Evolutionary conservation across 2,329 filamentous ascomycete genomes (phyloP), one percentile per base, ranked within the genome.

Genomic region (Fusarium pseudograminearum): DNA sequence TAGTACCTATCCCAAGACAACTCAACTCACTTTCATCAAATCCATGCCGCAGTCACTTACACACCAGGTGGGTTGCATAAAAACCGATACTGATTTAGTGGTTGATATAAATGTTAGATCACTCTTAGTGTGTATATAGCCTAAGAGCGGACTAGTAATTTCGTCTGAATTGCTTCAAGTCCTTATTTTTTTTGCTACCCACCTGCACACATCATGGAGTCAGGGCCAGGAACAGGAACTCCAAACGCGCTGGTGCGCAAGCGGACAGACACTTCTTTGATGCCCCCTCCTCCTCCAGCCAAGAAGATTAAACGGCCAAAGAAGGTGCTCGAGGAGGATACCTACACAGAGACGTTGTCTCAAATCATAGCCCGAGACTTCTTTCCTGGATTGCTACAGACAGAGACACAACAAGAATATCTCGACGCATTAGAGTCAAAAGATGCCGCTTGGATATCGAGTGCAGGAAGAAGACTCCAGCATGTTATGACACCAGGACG

Each of bases 301-400:
- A 98, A 97, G 79, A 91, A 93, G 61, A 97, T 98, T 76, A 98
- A 98, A 81, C 88, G 96, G 54, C 96, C 96, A 0, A 90, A 91
- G 67, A 92, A 91, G 67, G 90, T 98, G 30, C 87, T 99, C 30
- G 93, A 97, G 78, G 96, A 99, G 84, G 95, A 99, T 73, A 90
- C 91, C 55, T 99, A 99, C 80, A 96, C 93, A 4, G 90, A 94
- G 61, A 92, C 93, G 2, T 85, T 99, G 30, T 97, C 94, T 1
- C 91, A 96, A 73, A 98, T 99, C 77, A 97, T 99, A 68, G 93
- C 93, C 12, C 90, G 96, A 70, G 96, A 99, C 83, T 99, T 97
- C 83, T 99, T 98, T 76, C 96, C 96, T 0, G 96, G 95, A 0
- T 85, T 99, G 1, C 83, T 94, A 7, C 94, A 98, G 78, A 90